Conservation (phyloP, 2,329 filamentous ascomycete species). For the Hymenoscyphus scutula region DNA sequence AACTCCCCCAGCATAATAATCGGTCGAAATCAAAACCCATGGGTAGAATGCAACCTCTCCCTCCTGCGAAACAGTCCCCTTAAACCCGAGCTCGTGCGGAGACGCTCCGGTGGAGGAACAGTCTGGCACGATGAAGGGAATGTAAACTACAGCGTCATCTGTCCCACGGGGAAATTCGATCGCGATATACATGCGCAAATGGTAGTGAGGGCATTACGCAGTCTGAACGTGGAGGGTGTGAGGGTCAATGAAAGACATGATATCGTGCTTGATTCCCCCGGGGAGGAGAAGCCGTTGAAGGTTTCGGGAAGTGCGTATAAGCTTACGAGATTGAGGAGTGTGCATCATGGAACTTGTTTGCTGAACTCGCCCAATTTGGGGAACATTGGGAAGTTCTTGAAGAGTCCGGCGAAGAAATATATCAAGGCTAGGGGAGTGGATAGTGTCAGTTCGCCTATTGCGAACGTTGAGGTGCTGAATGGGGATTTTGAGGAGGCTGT, state of each 20-base stretch:
- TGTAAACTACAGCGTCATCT: slow-evolving; percentile 92
- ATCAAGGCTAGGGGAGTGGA: slow-evolving; percentile 84
- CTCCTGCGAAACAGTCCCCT: slow-evolving; percentile 44
- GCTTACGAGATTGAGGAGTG: slow-evolving; percentile 72
- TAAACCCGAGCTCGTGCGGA: slow-evolving; percentile 65
- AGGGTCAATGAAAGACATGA: slow-evolving; percentile 90
- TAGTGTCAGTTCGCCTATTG: slow-evolving; percentile 81
- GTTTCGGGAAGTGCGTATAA: slow-evolving; percentile 96
- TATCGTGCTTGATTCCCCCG: slow-evolving; percentile 67
- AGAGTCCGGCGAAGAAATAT: slow-evolving; percentile 73
- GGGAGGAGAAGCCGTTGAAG: slow-evolving; percentile 56
- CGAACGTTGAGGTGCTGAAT: slow-evolving; percentile 67
- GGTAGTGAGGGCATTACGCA: slow-evolving; percentile 78
- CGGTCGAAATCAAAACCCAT: slow-evolving; percentile 96
- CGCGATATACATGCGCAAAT: slow-evolving; percentile 87
- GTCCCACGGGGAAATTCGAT: slow-evolving; percentile 72
- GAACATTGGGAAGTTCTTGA: slow-evolving; percentile 66
- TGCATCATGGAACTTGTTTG: slow-evolving; percentile 93
- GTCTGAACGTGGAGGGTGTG: slow-evolving; percentile 55
- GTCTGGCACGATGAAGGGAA: slow-evolving; percentile 95
- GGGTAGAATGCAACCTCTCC: slow-evolving; percentile 80
- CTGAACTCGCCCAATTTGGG: slow-evolving; percentile 72
- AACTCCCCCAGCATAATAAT: slow-evolving; percentile 88
- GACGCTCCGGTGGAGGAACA: slow-evolving; percentile 84
- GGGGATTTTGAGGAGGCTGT: slow-evolving; percentile 52